Evolutionary conservation across 2,329 filamentous ascomycete species (phyloP), one percentile per base, ranked within the genome.

Genomic region (Myriosclerotinia duriaeana): DNA sequence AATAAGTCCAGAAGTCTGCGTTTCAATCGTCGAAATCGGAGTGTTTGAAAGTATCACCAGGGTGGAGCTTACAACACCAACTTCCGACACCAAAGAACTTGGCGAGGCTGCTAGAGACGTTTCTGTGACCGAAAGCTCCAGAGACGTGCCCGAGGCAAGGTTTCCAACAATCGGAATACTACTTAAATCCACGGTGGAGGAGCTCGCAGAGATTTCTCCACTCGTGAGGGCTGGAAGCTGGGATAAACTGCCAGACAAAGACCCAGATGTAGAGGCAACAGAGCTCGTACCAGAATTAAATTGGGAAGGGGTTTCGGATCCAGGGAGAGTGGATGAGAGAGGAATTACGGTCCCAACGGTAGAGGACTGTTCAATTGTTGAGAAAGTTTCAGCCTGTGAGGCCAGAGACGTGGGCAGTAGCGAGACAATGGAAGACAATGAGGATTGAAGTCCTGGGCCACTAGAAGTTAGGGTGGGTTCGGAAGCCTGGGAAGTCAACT

Each of bases 111-210:
- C 6, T 60, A 48, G 42, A 15, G 20, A 36, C 14, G 56, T 60
- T 22, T 60, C 56, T 1, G 26, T 48, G 14, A 26, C 42, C 17
- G 26, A 48, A 7, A 36, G 3, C 17, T 22, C 26, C 14, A 59
- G 26, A 20, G 42, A 59, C 22, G 56, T 59, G 30, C 56, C 42
- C 20, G 42, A 48, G 56, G 12, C 42, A 36, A 22, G 30, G 2
- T 48, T 60, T 36, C 42, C 42, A 60, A 36, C 17, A 36, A 48
- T 22, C 14, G 56, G 56, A 11, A 60, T 60, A 7, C 42, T 38
- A 11, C 42, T 48, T 36, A 12, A 7, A 48, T 36, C 30, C 34
- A 36, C 15, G 12, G 14, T 30, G 38, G 20, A 6, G 3, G 42
- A 60, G 56, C 56, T 48, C 6, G 12, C 44, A 36, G 30, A 9